Percentiles rank a stretch among this genome's conserved stretches.
phyloP scores from a whole-genome alignment of 2,329 filamentous ascomycete genomes.

The Colletotrichum sp. region DNA sequence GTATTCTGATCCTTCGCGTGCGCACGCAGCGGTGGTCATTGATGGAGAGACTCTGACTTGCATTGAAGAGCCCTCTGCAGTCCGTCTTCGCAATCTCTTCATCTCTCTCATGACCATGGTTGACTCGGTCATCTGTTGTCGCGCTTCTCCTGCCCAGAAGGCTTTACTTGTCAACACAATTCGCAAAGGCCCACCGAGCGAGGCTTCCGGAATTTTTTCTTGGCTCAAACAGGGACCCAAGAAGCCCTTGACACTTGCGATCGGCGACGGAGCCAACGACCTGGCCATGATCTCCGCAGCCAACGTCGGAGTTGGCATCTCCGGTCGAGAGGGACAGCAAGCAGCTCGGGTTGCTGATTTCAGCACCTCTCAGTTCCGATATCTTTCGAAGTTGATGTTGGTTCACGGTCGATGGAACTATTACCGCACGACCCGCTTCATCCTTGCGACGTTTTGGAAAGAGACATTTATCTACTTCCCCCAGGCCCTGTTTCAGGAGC shows the following conservation, averaged over 20 bases:
- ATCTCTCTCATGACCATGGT: constrained; percentile 79
- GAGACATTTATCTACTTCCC: constrained; percentile 82
- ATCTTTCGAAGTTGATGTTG: constrained; percentile 79
- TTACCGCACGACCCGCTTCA: constrained; percentile 86
- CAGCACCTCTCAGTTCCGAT: constrained; percentile 88
- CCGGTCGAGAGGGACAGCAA: constrained; percentile 89
- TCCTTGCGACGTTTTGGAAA: constrained; percentile 92
- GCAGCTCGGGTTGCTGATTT: constrained; percentile 91
- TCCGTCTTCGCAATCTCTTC: constrained; percentile 62
- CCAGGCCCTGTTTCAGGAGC: constrained; percentile 82
- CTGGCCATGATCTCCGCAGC: constrained; percentile 90
- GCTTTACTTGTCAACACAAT: constrained; percentile 83
- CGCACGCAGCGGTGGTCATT: constrained; percentile 81
- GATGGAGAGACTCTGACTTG: constrained; percentile 80
- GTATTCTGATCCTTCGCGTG: neutral
- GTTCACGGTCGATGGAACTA: constrained; percentile 94
- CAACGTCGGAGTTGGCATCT: constrained; percentile 90
- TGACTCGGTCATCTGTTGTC: constrained; percentile 91
- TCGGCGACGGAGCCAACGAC: constrained; percentile 93
- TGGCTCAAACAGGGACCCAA: constrained; percentile 41
- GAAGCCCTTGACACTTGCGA: constrained; percentile 78
- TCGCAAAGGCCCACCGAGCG: constrained; percentile 71
- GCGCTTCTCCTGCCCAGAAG: constrained; percentile 89
- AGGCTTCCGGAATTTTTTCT: constrained; percentile 28
- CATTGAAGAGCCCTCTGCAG: constrained; percentile 63